Evolutionary conservation across 176 grass and related monocot genomes (phyloP).

Genomic region (sorghum (Sorghum bicolor)): DNA sequence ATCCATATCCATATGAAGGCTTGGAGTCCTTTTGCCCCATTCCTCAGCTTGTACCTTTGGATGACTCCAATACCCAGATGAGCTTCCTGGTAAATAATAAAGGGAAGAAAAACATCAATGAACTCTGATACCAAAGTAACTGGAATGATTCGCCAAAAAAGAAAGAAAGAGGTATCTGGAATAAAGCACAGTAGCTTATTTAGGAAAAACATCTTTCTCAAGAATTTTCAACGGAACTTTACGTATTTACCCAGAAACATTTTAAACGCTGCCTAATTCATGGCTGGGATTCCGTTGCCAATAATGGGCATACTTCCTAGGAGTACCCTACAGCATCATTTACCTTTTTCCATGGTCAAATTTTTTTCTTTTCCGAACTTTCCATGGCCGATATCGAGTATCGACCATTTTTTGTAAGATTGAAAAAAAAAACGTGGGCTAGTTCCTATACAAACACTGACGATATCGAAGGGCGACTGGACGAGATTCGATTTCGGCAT

Average conservation of each 20-base stretch:
- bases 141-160: neutral
- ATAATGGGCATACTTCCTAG: neutral
- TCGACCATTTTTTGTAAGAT: neutral
- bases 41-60: neutral
- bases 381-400: neutral
- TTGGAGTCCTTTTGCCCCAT: constrained; percentile 64
- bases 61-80: neutral
- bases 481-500: neutral
- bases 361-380: neutral
- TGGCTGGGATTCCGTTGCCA: neutral
- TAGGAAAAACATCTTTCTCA: neutral
- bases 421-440: neutral
- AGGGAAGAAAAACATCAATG: neutral
- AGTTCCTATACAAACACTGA: neutral
- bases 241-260: neutral
- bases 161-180: neutral
- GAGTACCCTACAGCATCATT: neutral
- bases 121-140: neutral
- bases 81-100: neutral
- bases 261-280: neutral
- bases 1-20: constrained; percentile 19
- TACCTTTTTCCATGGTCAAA: neutral
- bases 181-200: constrained; percentile 10
- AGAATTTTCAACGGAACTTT: neutral
- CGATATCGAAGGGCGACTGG: neutral